Conservation (phyloP, 202 grass and related monocot genomes). For the Setaria viridis region DNA sequence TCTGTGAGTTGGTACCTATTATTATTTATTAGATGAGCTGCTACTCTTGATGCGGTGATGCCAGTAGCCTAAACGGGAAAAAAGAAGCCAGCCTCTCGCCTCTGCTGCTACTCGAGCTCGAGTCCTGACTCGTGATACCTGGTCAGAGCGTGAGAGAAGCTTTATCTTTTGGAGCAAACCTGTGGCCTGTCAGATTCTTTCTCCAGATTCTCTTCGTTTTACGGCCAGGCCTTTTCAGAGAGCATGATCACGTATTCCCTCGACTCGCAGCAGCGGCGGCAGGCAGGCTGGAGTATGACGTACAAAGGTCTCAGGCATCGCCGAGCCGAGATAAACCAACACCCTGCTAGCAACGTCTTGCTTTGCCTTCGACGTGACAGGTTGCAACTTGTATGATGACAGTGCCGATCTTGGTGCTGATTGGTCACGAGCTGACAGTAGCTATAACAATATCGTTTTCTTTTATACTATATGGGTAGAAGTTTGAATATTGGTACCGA, state of each 20-base stretch:
- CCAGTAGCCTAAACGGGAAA: neutral
- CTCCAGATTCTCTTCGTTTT: constrained; percentile 41
- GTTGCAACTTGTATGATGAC: neutral
- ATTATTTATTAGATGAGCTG: too few species aligned
- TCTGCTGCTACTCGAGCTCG: neutral
- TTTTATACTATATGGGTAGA: neutral
- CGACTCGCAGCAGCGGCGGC: neutral
- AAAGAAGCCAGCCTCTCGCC: neutral
- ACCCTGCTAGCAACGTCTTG: neutral
- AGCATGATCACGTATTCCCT: constrained; percentile 36
- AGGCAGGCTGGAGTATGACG: neutral
- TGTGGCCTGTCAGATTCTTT: constrained; percentile 3
- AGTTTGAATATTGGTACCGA: neutral
- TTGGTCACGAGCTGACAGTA: neutral
- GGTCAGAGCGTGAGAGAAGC: constrained; percentile 7
- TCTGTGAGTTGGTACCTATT: too few species aligned
- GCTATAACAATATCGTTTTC: neutral
- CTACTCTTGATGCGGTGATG: neutral
- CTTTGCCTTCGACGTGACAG: constrained; percentile 10
- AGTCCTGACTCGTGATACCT: constrained; percentile 12
- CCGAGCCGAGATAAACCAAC: neutral
- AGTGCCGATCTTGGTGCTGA: neutral
- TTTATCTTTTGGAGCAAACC: constrained; percentile 24
- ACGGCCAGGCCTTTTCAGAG: constrained; percentile 27
- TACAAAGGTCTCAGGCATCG: neutral